Base-by-base conservation (phyloP, 169 alveolate genomes). In the Eimeria acervulina region DNA sequence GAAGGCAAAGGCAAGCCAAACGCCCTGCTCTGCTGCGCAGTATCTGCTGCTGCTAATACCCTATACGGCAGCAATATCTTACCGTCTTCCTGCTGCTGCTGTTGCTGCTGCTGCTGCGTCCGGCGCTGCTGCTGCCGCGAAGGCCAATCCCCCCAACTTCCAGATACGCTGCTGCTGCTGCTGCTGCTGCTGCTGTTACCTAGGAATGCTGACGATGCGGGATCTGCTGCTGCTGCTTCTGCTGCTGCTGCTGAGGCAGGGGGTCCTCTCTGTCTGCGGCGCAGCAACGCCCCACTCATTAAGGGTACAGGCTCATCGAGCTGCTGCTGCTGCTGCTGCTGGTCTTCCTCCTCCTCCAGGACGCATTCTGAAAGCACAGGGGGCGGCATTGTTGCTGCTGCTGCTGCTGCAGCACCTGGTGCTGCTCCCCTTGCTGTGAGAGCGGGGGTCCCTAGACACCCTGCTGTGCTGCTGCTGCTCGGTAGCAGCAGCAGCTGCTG, bases 21-120 rank as follows among this genome's bases (percentile, higher is more conserved):
- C 21, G 83, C 83, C 47, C 83, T n/a, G 83, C 83, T 23, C 52
- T 72, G 88, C 55, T 78, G 88, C 55, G 88, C 88, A 6, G 88
- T 36, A 40, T 36, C 66, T 40, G 88, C 88, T 42, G 55, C 88
- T 42, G 88, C 66, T 10, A 78, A 31, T 47, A 33, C 38, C 61
- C 15, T 19, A 19, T 36, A 78, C 10, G 88, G 66, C 88, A 78
- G 88, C 88, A 78, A 17, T 10, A 36, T 15, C 33, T 78, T 13
- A 31, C 88, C 66, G 33, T 78, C 66, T 61, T 78, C 61, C 88
- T 78, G 88, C 88, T 78, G 88, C 63, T 78, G 88, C 83, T 72
- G 83, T 42, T 72, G 83, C 55, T 47, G 55, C 55, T 47, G 55
- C 55, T 47, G 55, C 55, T 47, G 55, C 55, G 5, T 5, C 55